Evolutionary conservation across 495 filamentous ascomycete species (phyloP), one percentile per base, ranked within the genome.

Genomic region (Tuber aestivum): DNA sequence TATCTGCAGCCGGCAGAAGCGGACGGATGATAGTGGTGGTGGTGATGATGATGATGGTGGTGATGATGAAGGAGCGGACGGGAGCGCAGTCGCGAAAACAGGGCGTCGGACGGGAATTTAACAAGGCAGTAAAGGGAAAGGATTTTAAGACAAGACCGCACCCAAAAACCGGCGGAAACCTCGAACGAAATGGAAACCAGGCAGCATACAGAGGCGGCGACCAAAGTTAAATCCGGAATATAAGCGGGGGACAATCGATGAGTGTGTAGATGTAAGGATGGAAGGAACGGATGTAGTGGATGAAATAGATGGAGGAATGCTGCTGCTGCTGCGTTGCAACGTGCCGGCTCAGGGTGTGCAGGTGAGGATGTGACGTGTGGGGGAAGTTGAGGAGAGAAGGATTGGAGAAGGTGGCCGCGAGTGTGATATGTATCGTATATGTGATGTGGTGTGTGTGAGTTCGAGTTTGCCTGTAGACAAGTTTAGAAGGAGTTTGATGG

Each of bases 261-360:
- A 65, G 56, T 18, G 56, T 35, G 56, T 65, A 65, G 27, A 65
- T 65, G 56, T 35, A 35, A 65, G 27, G 56, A 65, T 65, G 27
- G 56, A 65, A 65, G 27, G 27, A 61, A 18, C 12, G 56, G 56
- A 65, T 32, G 27, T 35, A 32, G 56, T 32, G 56, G 56, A 35
- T 35, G 56, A 65, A 65, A 65, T 65, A 14, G 56, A 65, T 35
- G 56, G 27, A 65, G 56, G 56, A 65, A 65, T 65, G 56, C 56
- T 65, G 56, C 56, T 61, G 50, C 50, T 61, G 56, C n/a, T 56
- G n/a, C n/a, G 56, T 35, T 65, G 56, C 56, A 65, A 65, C 56
- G 56, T 65, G 56, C 56, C 35, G 56, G 56, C 32, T 16, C 35
- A 16, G 27, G 27, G 56, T 65, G 56, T 20, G 27, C 56, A 20